Evolutionary conservation across 176 grass and related monocot species (phyloP).

Genomic region (Triticum timopheevii): DNA sequence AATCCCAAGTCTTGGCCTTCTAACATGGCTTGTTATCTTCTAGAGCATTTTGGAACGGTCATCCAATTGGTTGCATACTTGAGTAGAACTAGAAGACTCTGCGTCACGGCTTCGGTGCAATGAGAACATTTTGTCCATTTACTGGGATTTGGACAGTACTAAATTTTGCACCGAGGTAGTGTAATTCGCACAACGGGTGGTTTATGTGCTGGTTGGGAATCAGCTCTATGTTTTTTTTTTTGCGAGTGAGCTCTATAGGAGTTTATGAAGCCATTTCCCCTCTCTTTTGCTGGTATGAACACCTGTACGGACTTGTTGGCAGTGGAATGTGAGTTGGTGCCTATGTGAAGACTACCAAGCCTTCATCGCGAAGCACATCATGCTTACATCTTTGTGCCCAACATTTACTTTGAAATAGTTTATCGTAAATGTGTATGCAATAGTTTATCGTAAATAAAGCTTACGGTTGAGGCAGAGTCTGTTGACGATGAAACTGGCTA

Average conservation of each 20-base stretch:
- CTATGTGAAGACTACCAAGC: not conserved
- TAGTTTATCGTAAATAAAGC: not conserved
- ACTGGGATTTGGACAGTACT: not conserved
- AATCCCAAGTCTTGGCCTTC: slow-evolving; percentile 75
- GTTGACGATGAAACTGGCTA: not conserved
- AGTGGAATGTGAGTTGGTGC: not conserved
- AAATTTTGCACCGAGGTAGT: not conserved
- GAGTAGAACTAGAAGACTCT: slow-evolving; percentile 6
- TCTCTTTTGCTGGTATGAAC: not conserved
- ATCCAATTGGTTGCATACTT: not conserved
- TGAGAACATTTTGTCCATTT: not conserved
- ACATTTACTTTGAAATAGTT: too few relatives aligned
- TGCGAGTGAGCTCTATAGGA: not conserved
- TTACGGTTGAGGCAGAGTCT: not conserved
- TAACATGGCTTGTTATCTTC: slow-evolving; percentile 25
- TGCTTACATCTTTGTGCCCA: not conserved
- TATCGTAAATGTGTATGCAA: too few relatives aligned
- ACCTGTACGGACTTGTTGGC: not conserved
- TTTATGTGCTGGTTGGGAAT: not conserved
- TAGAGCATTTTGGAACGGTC: not conserved
- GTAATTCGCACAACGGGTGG: not conserved
- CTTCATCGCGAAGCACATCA: not conserved
- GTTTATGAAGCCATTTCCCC: not conserved
- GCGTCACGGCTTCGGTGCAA: not conserved
- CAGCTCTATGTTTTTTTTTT: not conserved